phyloP scores from a whole-genome alignment of 2,329 filamentous ascomycete genomes.

The Fusarium sp. region DNA sequence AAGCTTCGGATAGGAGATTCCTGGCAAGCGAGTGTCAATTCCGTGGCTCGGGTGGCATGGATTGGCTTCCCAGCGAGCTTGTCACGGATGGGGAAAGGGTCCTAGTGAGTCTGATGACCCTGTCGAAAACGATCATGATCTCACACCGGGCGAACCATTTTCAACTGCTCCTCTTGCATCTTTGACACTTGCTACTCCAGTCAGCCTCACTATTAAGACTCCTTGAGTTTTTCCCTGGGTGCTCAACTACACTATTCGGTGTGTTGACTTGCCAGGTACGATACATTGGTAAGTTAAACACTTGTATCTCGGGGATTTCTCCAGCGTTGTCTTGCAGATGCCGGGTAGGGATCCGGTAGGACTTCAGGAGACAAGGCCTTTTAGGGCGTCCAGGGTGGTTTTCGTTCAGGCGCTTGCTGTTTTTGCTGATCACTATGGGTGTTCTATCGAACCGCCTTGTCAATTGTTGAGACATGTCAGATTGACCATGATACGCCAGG shows the following conservation, averaged over 20 bases:
- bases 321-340: constrained; percentile 11
- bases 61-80: constrained; percentile 6
- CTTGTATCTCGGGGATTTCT: constrained; percentile 7
- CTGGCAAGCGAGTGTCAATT: constrained; percentile 6
- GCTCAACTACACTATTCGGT: neutral
- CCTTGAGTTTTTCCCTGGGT: neutral
- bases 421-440: neutral
- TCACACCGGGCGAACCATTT: constrained; percentile 18
- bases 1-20: constrained; percentile 15
- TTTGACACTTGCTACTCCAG: constrained; percentile 3
- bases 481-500: neutral
- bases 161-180: neutral
- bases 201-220: constrained; percentile 26
- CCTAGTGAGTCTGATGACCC: constrained; percentile 4
- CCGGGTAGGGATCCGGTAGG: constrained; percentile 22
- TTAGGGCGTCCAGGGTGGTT: constrained; percentile 12
- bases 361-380: constrained; percentile 9
- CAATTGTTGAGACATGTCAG: neutral
- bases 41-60: constrained; percentile 11
- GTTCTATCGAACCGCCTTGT: constrained; percentile 2
- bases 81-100: constrained; percentile 1
- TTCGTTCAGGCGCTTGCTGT: constrained; percentile 3
- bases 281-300: neutral
- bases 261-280: constrained; percentile 2
- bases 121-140: neutral